A percentile compares a stretch with the other conserved stretches of the same genome.
These are phyloP conservation scores for Magnusiomyces sp. DNA, from an alignment of 1,139 yeast genomes.

Conservation along the genomic window DNA sequence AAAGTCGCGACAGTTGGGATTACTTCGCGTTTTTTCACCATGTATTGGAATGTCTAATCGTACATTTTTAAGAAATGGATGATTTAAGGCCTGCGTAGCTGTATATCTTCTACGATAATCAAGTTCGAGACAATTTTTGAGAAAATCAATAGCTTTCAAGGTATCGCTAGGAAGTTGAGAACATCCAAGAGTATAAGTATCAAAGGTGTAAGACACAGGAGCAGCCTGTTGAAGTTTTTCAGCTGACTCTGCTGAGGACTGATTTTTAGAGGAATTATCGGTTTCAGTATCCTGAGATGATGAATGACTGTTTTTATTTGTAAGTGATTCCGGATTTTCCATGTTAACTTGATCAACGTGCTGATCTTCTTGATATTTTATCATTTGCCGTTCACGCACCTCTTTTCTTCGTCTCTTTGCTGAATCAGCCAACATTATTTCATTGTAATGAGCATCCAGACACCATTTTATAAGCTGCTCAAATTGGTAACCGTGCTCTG, in stretches of 20 bases:
- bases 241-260: conserved; percentile 17
- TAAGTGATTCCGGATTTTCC: too few relatives aligned
- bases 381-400: not conserved
- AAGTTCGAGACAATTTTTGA: conserved; percentile 47
- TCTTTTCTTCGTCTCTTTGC: not conserved
- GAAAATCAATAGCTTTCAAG: conserved; percentile 41
- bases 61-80: conserved; percentile 41
- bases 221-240: not conserved
- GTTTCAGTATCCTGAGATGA: too few relatives aligned
- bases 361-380: too few relatives aligned
- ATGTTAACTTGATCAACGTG: too few relatives aligned
- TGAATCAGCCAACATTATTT: not conserved
- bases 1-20: too few relatives aligned
- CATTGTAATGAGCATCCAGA: conserved; percentile 3
- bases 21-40: not conserved
- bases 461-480: conserved; percentile 22
- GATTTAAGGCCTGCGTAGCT: conserved; percentile 48
- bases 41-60: conserved; percentile 3
- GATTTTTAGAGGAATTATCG: too few relatives aligned
- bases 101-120: conserved; percentile 48
- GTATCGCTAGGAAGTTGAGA: conserved; percentile 22
- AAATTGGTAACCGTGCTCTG: conserved; percentile 23
- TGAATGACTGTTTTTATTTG: too few relatives aligned
- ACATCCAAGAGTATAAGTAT: not conserved
- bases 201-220: not conserved